Base-by-base conservation (phyloP, 805 yeast species). In the Yarrowia hollandica region DNA sequence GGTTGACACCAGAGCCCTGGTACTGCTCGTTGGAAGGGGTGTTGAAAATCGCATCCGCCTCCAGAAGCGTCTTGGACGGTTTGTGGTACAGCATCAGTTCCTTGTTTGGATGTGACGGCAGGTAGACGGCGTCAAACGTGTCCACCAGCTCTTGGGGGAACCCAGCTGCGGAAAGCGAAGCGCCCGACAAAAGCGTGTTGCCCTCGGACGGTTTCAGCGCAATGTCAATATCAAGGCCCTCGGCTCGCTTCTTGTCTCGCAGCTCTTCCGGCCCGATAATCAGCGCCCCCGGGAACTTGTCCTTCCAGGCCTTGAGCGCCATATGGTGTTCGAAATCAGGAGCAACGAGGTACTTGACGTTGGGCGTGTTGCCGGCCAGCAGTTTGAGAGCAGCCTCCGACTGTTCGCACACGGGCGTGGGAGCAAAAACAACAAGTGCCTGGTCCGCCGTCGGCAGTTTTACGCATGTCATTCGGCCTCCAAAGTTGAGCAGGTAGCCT, bases 281-380 rank as follows among this genome's bases (percentile, higher is more conserved):
- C 63, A 77, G 75, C 55, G 78, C 65, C 1, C 71, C 63, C 1
- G 85, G 85, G 64, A 72, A 74, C 46, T 69, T 68, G 14, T 73
- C 72, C 66, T 80, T 78, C 71, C 84, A 79, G 10, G 79, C 77
- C 19, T 69, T 66, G 9, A 84, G 79, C 2, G 85, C 87, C 81
- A 85, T 71, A 1, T 86, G 82, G 66, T 85, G 90, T 62, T 82
- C 86, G 28, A 63, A 66, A 65, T 85, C 88, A 1, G 90, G 89
- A 44, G 85, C 75, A 38, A 86, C 75, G 30, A 83, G 72, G 62
- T 68, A 69, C 37, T 44, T 44, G 54, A 69, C 68, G 25, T 64
- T 64, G 21, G 61, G 60, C 19, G 30, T 18, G 16, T 33, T 60
- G 5, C 57, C 61, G 11, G 42, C 33, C 16, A 61, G 34, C 3